A percentile compares a stretch with the other conserved stretches of the same genome.
phyloP scores from a whole-genome alignment of 768 basidiomycete genomes.

The Russula lepida region DNA sequence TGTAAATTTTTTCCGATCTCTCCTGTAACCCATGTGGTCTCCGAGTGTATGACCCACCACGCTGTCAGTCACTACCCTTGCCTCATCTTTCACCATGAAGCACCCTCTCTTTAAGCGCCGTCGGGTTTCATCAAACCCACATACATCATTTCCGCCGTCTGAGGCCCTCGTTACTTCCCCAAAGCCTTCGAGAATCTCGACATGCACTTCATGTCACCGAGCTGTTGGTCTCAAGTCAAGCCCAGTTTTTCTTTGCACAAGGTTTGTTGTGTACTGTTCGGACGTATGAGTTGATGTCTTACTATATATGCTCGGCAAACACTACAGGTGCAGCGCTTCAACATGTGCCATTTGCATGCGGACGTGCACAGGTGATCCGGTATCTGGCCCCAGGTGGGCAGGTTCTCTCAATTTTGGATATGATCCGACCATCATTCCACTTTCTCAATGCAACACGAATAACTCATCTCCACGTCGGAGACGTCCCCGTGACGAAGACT shows the following conservation, averaged over 20 bases:
- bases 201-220: constrained; percentile 10
- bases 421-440: constrained; percentile 28
- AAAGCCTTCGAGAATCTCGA: neutral
- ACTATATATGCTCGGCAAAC: neutral
- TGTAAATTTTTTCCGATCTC: constrained; percentile 10
- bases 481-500: constrained; percentile 10
- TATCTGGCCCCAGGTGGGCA: constrained; percentile 27
- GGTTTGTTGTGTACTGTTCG: neutral
- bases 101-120: constrained; percentile 2
- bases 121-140: constrained; percentile 6
- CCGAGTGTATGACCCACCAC: too few relatives aligned
- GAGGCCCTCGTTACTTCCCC: neutral
- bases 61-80: too few relatives aligned
- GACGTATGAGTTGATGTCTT: neutral
- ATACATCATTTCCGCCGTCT: neutral
- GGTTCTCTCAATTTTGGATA: constrained; percentile 28
- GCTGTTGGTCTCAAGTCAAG: constrained; percentile 6
- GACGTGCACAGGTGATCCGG: constrained; percentile 32
- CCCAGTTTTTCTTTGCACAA: constrained; percentile 3
- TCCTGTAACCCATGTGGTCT: too few relatives aligned
- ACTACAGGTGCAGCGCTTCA: constrained; percentile 31
- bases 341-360: constrained; percentile 41
- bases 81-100: neutral
- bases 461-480: neutral
- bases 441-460: constrained; percentile 21